Conservation (phyloP, 306 rosid species). For the Trifolium fragiferum region DNA sequence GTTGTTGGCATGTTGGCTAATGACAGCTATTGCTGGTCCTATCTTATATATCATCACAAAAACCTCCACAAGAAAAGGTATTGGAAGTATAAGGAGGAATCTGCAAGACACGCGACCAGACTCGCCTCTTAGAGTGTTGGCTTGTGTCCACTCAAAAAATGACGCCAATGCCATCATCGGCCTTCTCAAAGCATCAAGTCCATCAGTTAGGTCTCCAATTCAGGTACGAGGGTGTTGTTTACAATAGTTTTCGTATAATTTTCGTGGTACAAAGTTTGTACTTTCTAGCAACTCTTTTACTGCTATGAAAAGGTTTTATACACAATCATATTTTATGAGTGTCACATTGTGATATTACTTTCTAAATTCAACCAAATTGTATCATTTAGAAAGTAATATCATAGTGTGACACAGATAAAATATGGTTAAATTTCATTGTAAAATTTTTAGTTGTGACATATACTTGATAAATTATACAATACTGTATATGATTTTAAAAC, state of each 20-base stretch:
- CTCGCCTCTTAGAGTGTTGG: constrained; percentile 43
- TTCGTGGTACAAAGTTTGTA: background rate
- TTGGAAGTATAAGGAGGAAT: background rate
- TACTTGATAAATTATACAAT: background rate
- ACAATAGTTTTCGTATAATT: background rate
- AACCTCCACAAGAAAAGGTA: too few species aligned
- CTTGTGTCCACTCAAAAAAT: constrained; percentile 47
- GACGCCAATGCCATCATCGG: constrained; percentile 38
- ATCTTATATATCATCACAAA: background rate
- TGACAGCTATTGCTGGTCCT: constrained; percentile 45
- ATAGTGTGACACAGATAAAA: too few species aligned
- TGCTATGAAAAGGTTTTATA: background rate
- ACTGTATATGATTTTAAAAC: background rate
- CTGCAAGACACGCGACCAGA: constrained; percentile 41
- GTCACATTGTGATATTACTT: background rate
- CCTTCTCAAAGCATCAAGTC: constrained; percentile 45
- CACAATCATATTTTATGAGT: background rate
- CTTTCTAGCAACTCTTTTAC: background rate
- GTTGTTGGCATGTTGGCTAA: constrained; percentile 47
- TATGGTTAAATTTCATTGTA: background rate
- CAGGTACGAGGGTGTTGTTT: constrained; percentile 19
- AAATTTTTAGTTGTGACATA: background rate
- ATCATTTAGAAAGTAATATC: too few species aligned
- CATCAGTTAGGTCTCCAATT: constrained; percentile 47
- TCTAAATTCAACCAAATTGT: too few species aligned